These are phyloP conservation scores for Penicillium simplicissimum DNA, from an alignment of 495 filamentous ascomycete species.

Conservation along the genomic window DNA sequence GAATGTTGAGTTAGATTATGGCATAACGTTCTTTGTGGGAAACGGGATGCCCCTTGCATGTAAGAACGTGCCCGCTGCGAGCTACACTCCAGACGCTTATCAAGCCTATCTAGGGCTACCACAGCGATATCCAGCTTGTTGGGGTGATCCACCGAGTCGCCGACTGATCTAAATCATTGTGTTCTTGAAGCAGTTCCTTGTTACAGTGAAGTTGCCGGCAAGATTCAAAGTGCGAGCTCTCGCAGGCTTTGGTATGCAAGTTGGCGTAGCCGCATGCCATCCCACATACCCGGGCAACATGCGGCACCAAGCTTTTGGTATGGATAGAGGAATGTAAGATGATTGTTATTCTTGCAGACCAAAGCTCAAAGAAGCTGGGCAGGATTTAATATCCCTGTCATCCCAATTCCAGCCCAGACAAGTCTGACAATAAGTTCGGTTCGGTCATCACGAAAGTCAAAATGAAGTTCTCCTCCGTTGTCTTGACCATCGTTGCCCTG, in stretches of 20 bases:
- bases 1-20: background rate
- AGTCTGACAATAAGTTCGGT: background rate
- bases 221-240: background rate
- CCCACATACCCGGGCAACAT: constrained; percentile 23
- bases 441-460: background rate
- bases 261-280: constrained; percentile 28
- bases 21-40: background rate
- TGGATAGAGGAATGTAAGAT: constrained; percentile 16
- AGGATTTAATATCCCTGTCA: constrained; percentile 4
- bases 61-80: background rate
- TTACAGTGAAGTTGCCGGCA: background rate
- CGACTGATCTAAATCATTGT: background rate
- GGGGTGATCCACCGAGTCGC: background rate
- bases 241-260: constrained; percentile 7
- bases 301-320: constrained; percentile 18
- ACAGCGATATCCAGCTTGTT: background rate
- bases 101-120: background rate
- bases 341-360: constrained; percentile 6
- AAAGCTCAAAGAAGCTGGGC: background rate
- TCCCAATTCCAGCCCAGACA: background rate
- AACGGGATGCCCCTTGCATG: constrained; percentile 4
- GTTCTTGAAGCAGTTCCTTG: background rate
- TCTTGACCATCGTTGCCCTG: constrained; percentile 29
- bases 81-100: background rate
- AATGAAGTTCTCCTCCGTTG: constrained; percentile 33